Base-by-base conservation (phyloP, 2,329 filamentous ascomycete species). In the Aureobasidium mangrovei region DNA sequence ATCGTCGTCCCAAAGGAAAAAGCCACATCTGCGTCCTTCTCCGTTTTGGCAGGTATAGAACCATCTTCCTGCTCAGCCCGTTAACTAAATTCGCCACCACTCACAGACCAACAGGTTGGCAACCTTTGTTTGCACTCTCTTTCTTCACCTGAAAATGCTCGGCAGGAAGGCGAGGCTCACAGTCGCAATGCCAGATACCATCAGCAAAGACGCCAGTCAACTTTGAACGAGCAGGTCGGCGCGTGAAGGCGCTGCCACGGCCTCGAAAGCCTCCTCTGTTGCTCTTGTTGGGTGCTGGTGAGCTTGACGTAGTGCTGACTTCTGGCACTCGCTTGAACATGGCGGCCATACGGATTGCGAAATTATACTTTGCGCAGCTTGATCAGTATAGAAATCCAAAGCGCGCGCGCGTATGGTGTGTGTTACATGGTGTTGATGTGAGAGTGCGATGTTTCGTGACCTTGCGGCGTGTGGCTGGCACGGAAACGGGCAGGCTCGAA, bases 1-100 rank as follows among this genome's bases (percentile, higher is more conserved):
- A 41, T 80, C 74, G 10, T 78, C 73, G 6, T 77, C 70, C 77
- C 79, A 83, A 0, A 83, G 64, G 59, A 82, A 83, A 66, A 83
- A 80, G 0, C 69, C 70, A 60, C 81, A 84, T 39, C 73, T 69
- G 43, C 74, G 67, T 26, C 71, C 68, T 2, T 67, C 62, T 51
- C 72, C 67, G 33, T 69, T 67, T 59, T 81, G 77, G 61, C 81
- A 84, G 3, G 75, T 78, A 60, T 80, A 82, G 65, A 83, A 68
- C 63, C 60, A 61, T 59, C 65, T 63, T 8, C 79, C 79, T 49
- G 6, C 26, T 9, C 4, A 40, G 18, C 18, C 18, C 18, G 18
- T 18, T n/a, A 26, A 18, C 40, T 24, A 49, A 36, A 12, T n/a
- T n/a, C 26, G 36, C n/a, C 7, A 7, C 29, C 12, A 7, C 18